Conservation (phyloP, 305 asterid genomes). For the Fraxinus sp. region DNA sequence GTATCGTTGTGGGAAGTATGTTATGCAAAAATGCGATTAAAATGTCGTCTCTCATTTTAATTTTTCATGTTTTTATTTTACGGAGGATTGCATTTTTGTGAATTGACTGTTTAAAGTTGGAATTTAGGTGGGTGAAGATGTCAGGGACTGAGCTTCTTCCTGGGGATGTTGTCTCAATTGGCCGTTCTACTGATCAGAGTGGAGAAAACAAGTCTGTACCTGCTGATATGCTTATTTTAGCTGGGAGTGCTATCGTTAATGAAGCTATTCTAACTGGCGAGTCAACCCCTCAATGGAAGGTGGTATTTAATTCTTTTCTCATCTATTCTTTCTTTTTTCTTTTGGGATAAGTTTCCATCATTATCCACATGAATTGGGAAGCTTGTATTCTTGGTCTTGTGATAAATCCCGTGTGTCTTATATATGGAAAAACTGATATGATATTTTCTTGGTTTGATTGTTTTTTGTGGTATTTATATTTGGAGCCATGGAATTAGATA, state of each 20-base stretch:
- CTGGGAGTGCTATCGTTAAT: constrained; percentile 95
- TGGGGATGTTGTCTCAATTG: constrained; percentile 91
- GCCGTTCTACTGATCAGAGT: constrained; percentile 76
- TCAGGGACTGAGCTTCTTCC: constrained; percentile 92
- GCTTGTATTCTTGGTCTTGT: neutral
- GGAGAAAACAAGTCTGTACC: constrained; percentile 97
- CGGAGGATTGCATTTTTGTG: constrained; percentile 14
- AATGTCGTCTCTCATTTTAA: neutral
- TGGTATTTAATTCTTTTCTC: constrained; percentile 25
- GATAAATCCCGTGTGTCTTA: neutral
- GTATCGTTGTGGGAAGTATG: constrained; percentile 97
- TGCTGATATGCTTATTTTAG: constrained; percentile 95
- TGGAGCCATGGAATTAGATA: neutral
- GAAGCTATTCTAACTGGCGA: constrained; percentile 98
- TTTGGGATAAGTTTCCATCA: neutral
- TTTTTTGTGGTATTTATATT: neutral
- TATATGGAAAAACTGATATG: neutral
- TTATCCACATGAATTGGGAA: neutral
- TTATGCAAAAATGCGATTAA: constrained; percentile 7
- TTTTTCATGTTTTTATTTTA: constrained; percentile 19
- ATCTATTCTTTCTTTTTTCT: neutral
- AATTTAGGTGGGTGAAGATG: constrained; percentile 81
- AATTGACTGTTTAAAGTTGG: constrained; percentile 27
- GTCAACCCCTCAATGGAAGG: constrained; percentile 99
- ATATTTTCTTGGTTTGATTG: neutral